A percentile compares a stretch with the other conserved stretches of the same genome.
Evolutionary conservation across 2,329 filamentous ascomycete species (phyloP).

Genomic region (Thyridium curvatum): DNA sequence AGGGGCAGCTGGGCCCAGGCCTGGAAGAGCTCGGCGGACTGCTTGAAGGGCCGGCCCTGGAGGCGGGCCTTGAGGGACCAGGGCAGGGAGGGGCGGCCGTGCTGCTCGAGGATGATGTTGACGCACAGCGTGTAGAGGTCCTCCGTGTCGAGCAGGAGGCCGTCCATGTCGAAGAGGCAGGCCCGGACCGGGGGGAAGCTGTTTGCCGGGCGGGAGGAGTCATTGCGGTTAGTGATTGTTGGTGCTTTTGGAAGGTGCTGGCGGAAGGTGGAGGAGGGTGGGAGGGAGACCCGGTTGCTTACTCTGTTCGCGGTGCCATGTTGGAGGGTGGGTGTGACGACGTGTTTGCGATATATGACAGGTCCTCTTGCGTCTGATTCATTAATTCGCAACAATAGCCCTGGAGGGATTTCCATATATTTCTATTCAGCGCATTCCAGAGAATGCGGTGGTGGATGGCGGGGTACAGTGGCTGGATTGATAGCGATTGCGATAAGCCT

Average conservation of each 20-base stretch:
- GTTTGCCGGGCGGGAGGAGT: no score
- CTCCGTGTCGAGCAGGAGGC: conserved; percentile 88
- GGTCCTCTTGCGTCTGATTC: no score
- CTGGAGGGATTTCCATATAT: no score
- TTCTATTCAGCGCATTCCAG: no score
- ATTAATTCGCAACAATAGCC: no score
- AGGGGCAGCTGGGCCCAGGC: conserved; percentile 86
- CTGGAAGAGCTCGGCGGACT: conserved; percentile 51
- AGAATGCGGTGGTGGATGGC: conserved; percentile 4
- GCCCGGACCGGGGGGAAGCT: conserved; percentile 78
- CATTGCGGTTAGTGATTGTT: no score
- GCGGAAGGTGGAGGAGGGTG: background rate
- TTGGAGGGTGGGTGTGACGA: no score
- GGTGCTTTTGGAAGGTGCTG: no score
- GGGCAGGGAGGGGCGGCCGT: conserved; percentile 68
- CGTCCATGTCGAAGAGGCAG: conserved; percentile 98
- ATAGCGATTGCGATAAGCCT: background rate
- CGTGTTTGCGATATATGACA: no score
- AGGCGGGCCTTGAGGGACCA: conserved; percentile 93
- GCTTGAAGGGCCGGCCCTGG: conserved; percentile 50
- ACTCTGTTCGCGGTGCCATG: conserved; percentile 25
- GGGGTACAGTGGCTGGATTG: conserved; percentile 1
- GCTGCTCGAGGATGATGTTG: conserved; percentile 73
- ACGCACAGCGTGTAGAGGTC: conserved; percentile 80
- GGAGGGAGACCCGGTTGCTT: conserved; percentile 7